Evolutionary conservation across 225 moss, liverwort and hornwort species (phyloP).

Genomic region (Thuidium tamariscinum): DNA sequence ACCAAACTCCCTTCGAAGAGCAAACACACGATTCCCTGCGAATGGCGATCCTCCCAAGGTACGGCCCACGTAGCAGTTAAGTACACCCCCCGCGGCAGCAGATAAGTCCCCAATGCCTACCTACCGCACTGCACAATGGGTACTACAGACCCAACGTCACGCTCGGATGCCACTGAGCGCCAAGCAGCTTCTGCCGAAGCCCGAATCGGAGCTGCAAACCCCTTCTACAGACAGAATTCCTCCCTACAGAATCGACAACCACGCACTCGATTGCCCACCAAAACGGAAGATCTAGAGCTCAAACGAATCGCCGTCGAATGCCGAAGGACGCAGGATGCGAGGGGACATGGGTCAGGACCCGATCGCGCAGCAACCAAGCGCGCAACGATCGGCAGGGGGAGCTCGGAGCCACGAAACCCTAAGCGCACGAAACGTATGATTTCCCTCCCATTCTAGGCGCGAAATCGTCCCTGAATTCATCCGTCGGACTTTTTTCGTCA

Average conservation of each 20-base stretch:
- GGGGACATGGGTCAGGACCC: background rate
- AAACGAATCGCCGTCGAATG: background rate
- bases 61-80: background rate
- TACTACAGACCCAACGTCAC: background rate
- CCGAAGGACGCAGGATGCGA: background rate
- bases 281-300: background rate
- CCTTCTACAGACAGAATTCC: background rate
- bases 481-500: background rate
- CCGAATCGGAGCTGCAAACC: background rate
- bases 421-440: background rate
- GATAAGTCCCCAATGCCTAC: background rate
- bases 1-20: background rate
- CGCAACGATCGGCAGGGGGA: background rate
- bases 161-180: background rate
- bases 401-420: background rate
- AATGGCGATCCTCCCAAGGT: background rate
- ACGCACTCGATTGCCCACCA: background rate
- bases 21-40: background rate
- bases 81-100: background rate
- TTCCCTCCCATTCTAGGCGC: background rate
- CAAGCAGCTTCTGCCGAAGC: background rate
- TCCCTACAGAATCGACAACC: background rate
- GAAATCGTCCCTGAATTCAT: background rate
- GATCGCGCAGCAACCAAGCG: background rate
- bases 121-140: background rate